These are phyloP conservation scores for Lentinula sp. DNA, from an alignment of 768 basidiomycete species.

Conservation along the genomic window DNA sequence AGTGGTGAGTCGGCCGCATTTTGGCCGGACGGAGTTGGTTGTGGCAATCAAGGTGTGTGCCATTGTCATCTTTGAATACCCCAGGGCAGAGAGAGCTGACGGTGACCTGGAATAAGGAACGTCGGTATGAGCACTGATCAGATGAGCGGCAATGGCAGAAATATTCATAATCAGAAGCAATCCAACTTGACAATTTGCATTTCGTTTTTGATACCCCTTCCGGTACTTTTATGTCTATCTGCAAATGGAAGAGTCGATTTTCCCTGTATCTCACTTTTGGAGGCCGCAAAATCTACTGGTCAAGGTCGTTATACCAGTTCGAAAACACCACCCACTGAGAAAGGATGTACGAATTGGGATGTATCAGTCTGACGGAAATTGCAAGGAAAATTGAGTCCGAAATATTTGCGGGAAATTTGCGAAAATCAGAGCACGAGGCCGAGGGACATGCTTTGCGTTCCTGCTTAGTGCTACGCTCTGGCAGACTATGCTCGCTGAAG, in stretches of 20 bases:
- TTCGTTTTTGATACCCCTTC: no score
- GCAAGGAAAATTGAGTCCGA: not conserved
- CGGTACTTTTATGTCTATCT: no score
- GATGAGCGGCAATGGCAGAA: no score
- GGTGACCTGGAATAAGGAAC: not conserved
- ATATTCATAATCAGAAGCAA: no score
- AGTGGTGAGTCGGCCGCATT: conserved; percentile 37
- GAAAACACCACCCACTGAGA: not conserved
- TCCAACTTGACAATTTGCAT: no score
- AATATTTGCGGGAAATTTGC: not conserved
- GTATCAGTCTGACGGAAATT: not conserved
- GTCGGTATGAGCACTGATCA: not conserved
- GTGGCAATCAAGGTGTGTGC: conserved; percentile 45
- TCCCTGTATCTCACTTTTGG: no score
- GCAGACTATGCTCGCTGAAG: no score
- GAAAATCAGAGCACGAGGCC: not conserved
- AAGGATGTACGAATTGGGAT: not conserved
- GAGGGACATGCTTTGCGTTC: not conserved
- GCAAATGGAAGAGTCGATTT: no score
- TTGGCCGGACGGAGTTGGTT: conserved; percentile 44
- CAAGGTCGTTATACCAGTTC: no score
- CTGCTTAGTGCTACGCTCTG: no score
- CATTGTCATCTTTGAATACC: not conserved
- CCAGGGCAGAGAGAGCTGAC: not conserved
- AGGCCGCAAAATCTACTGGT: no score